Evolutionary conservation across 805 yeast species (phyloP), one percentile per base, ranked within the genome.

Genomic region (Kuraishia borneana): DNA sequence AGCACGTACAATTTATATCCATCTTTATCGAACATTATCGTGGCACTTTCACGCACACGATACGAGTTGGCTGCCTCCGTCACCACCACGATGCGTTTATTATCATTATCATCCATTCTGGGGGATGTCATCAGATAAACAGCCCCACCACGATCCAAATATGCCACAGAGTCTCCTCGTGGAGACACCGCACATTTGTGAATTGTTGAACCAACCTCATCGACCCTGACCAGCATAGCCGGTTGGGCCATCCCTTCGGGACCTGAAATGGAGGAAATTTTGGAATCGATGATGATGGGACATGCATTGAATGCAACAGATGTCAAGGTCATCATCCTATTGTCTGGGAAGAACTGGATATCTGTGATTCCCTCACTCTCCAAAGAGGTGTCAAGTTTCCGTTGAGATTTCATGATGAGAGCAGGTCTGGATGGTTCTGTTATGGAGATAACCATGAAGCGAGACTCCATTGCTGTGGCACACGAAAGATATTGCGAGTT

Each of bases 301-400:
- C 78, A 73, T 2, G 83, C 68, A 41, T 72, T 68, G 35, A 73
- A 71, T 5, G 85, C 78, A 4, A 71, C 73, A 1, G 82, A 68
- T 0, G 79, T 66, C 9, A 61, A 44, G 1, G 67, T 49, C 71
- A 76, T 67, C 29, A 68, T 55, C 38, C 71, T 55, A 42, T 75
- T 73, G 27, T 74, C 76, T 0, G 85, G 84, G 52, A 80, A 77
- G 51, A 87, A 81, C 36, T 70, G 69, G 5, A 83, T 57, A 41
- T 77, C 83, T 0, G 97, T 89, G 26, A 89, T 83, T 2, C 96
- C 96, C 50, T 88, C 96, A 37, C 83, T 74, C 40, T 83, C 94
- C 43, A 81, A 54, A 0, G 79, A 70, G 0, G 79, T 72, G 36
- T 76, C 83, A 5, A 76, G 53, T 4, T 74, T 63, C 30, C 88